These are phyloP conservation scores for Parietaria judaica DNA, from an alignment of 306 rosid genomes.

Conservation along the genomic window DNA sequence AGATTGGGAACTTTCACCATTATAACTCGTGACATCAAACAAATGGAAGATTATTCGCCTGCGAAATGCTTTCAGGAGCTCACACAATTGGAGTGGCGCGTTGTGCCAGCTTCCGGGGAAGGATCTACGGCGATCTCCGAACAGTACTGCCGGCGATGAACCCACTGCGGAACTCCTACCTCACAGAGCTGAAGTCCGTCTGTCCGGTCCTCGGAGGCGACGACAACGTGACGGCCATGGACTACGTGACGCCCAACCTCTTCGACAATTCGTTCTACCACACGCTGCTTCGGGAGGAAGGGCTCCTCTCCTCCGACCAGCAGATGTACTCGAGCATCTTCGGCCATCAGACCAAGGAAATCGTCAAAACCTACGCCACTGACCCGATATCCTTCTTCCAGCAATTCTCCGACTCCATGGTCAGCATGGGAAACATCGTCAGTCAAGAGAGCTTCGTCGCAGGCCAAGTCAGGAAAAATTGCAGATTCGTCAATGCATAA, in stretches of 20 bases:
- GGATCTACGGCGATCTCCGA: conserved; percentile 56
- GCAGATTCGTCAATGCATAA: conserved; percentile 86
- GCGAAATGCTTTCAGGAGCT: conserved; percentile 45
- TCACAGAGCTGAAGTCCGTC: conserved; percentile 36
- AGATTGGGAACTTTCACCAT: no score
- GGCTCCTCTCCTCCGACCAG: conserved; percentile 73
- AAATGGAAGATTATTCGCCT: neutral
- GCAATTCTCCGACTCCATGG: conserved; percentile 86
- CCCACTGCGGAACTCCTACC: conserved; percentile 37
- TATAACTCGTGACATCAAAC: no score
- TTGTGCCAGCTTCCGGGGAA: conserved; percentile 48
- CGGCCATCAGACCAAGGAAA: conserved; percentile 47
- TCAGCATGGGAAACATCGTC: conserved; percentile 69
- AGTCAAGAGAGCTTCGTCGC: conserved; percentile 48
- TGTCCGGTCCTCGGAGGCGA: conserved; percentile 47
- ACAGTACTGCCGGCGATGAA: conserved; percentile 34
- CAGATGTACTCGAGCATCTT: conserved; percentile 62
- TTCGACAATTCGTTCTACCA: conserved; percentile 85
- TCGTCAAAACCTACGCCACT: conserved; percentile 64
- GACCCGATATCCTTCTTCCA: conserved; percentile 68
- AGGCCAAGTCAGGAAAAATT: conserved; percentile 72
- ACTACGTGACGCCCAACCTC: conserved; percentile 62
- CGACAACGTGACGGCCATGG: conserved; percentile 66
- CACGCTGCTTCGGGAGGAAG: conserved; percentile 55
- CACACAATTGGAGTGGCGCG: conserved; percentile 86